Base-by-base conservation (phyloP, 2,329 filamentous ascomycete species). In the Pseudogymnoascus sp. region DNA sequence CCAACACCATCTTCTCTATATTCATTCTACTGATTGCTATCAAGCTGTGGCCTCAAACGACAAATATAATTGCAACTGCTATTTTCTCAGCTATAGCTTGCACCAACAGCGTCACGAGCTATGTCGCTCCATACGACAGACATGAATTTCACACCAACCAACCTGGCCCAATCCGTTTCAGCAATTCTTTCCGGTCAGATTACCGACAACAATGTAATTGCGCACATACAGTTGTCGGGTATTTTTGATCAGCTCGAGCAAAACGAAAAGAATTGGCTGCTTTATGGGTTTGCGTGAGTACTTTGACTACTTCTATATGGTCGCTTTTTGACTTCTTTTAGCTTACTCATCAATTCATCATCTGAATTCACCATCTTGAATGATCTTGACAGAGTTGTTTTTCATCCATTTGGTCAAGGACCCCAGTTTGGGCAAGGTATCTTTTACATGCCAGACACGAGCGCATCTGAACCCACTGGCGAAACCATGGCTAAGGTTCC, bases 401-500 rank as follows among this genome's bases (percentile, higher is more conserved):
- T 57, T 16, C 51, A 57, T 57, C 23, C 51, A n/a, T 29, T 36
- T 31, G 51, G 51, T 18, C 40, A 42, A 21, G 40, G 40, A 2
- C 40, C 40, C 18, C 40, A 42, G 40, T 42, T 42, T 42, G 18
- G 40, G 40, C 40, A 42, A 42, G 40, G 40, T 5, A 42, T 42
- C 16, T 18, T 42, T 21, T 42, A 42, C 16, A 5, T 16, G 16
- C 40, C 40, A 18, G 40, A 42, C 8, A 21, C 40, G 16, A 18
- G 16, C 8, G 40, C 40, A 42, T 42, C 40, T 11, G 40, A 42
- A 6, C 40, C 40, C 16, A 10, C 40, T n/a, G 16, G 16, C 16
- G 51, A 36, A 57, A 36, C 51, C 51, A 57, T 60, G 21, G 45
- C 59, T 14, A 66, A 73, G 65, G 71, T 77, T 59, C 75, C 73